phyloP scores from a whole-genome alignment of 2,329 filamentous ascomycete genomes.

The Scedosporium apiospermum region DNA sequence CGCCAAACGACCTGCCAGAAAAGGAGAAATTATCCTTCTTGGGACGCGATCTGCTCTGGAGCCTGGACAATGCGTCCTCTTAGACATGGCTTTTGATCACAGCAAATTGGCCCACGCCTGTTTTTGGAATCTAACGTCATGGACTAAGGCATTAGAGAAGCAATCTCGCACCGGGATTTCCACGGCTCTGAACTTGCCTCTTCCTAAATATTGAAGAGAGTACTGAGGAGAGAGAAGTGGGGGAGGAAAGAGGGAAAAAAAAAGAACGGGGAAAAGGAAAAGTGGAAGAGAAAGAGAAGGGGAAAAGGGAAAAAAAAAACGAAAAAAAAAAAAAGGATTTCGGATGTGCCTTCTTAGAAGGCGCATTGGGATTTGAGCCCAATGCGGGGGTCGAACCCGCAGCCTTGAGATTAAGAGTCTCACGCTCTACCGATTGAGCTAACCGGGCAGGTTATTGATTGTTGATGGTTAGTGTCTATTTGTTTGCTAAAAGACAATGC shows the following conservation, averaged over 20 bases:
- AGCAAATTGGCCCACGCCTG: no score
- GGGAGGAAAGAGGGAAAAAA: not conserved
- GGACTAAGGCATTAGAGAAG: no score
- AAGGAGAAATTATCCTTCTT: no score
- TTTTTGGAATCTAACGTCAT: no score
- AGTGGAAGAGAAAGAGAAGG: not conserved
- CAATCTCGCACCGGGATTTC: no score
- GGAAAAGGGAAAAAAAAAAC: not conserved
- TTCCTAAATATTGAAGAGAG: no score
- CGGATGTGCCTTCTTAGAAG: not conserved
- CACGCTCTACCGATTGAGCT: constrained; percentile 66
- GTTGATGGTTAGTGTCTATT: not conserved
- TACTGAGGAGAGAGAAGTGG: no score
- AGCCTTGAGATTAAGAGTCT: constrained; percentile 51
- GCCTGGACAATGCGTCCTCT: no score
- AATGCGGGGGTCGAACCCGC: constrained; percentile 28
- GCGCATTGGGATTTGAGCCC: constrained; percentile 11
- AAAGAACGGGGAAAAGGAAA: not conserved
- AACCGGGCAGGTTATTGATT: constrained; percentile 32
- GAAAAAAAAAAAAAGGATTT: not conserved
- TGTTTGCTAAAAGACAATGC: not conserved
- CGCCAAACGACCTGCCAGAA: no score
- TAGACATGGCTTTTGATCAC: no score
- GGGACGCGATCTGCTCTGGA: no score
- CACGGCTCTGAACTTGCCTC: no score